Percentiles rank a stretch among this genome's conserved stretches.
Evolutionary conservation across 2,329 filamentous ascomycete species (phyloP).

Genomic region (Fusarium sp.): DNA sequence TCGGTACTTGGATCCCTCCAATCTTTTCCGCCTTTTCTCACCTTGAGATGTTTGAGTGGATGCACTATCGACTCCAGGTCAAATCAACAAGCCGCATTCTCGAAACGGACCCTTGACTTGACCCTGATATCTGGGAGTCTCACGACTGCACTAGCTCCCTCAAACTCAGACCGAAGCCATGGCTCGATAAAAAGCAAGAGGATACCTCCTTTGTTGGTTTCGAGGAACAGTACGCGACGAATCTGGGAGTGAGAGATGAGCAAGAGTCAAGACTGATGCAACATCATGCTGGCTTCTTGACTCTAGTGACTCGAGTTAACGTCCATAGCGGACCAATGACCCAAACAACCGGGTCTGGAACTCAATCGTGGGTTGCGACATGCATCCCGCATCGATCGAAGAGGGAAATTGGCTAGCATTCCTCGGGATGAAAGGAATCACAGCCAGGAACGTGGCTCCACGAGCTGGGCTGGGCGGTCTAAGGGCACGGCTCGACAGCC

Average conservation of each 20-base stretch:
- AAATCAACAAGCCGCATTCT: constrained; percentile 17
- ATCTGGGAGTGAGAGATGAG: neutral
- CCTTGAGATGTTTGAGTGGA: constrained; percentile 5
- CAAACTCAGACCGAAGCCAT: constrained; percentile 16
- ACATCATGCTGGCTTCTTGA: neutral
- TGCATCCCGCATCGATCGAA: constrained; percentile 19
- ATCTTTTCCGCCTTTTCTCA: constrained; percentile 14
- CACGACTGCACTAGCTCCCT: constrained; percentile 7
- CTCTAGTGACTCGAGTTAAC: neutral
- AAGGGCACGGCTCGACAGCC: neutral
- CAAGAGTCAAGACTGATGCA: neutral
- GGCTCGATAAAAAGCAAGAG: constrained; percentile 18
- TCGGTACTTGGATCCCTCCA: neutral
- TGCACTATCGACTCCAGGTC: neutral
- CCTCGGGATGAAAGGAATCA: constrained; percentile 31
- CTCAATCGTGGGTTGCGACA: constrained; percentile 27
- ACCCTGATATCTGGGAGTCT: constrained; percentile 22
- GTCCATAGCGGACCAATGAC: constrained; percentile 10
- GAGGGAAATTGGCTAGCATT: constrained; percentile 42
- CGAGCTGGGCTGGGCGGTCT: neutral
- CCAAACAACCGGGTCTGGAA: constrained; percentile 35
- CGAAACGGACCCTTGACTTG: constrained; percentile 22
- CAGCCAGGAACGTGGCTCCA: constrained; percentile 35
- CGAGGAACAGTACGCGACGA: neutral
- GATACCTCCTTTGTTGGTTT: neutral